Percentiles rank a stretch among this genome's conserved stretches.
phyloP scores from a whole-genome alignment of 129 eudicot species.

The Flaveria trinervia region DNA sequence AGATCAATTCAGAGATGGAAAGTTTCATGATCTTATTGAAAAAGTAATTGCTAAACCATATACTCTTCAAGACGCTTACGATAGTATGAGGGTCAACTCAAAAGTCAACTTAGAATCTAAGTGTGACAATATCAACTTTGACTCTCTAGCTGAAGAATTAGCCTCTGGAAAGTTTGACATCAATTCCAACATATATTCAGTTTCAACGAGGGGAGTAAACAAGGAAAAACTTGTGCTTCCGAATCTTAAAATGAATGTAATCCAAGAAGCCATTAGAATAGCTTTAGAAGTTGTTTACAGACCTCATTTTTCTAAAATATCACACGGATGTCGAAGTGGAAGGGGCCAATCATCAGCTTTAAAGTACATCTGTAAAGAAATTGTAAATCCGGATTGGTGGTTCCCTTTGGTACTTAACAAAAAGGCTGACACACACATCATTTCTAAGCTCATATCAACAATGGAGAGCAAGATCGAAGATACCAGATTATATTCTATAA shows the following conservation, averaged over 20 bases:
- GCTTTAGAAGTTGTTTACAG: conserved; percentile 86
- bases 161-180: conserved; percentile 56
- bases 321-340: conserved; percentile 88
- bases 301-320: conserved; percentile 84
- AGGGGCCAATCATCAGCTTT: conserved; percentile 80
- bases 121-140: conserved; percentile 54
- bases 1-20: conserved; percentile 69
- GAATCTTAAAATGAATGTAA: conserved; percentile 57
- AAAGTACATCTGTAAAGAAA: conserved; percentile 72
- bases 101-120: conserved; percentile 54
- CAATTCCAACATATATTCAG: conserved; percentile 49
- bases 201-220: conserved; percentile 56
- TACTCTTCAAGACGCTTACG: conserved; percentile 78
- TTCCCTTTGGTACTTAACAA: conserved; percentile 58
- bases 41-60: conserved; percentile 79
- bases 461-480: conserved; percentile 76
- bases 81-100: conserved; percentile 63
- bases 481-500: conserved; percentile 47
- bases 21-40: conserved; percentile 55
- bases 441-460: conserved; percentile 52
- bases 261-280: conserved; percentile 96
- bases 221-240: conserved; percentile 80
- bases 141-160: conserved; percentile 65
- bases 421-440: conserved; percentile 51
- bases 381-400: conserved; percentile 78